Evolutionary conservation across 805 yeast species (phyloP), one percentile per base, ranked within the genome.

Genomic region (Kazachstania taianensis): DNA sequence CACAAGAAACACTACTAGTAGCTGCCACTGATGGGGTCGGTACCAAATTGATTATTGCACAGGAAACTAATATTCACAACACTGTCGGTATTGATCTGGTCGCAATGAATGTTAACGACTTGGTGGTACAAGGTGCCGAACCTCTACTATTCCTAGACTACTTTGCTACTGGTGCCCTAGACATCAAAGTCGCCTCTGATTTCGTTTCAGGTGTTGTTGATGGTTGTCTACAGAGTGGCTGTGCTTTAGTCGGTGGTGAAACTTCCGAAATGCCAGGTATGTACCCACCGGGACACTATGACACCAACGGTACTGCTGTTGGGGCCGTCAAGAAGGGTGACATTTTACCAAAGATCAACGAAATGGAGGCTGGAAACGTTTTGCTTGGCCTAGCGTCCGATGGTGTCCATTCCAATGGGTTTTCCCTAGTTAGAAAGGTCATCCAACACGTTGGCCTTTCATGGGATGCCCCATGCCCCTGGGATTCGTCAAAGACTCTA

Each of bases 21-120:
- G 96, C 92, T 41, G 97, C 98, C 41, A 92, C 99, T 32, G 99
- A 92, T 63, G 99, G 99, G 63, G 97, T 92, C 40, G 99, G 99
- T 47, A 89, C 98, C 41, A 92, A 92, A 65, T 74, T 92, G 47
- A 78, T 86, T 69, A 77, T 94, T 56, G 98, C 97, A 1, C 97
- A 92, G 66, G 75, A 75, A 45, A 70, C 87, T 64, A 68, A 79
- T 50, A 82, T 81, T 39, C 97, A 94, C 57, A 77, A 85, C 57
- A 89, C 98, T n/a, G 99, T 92, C 30, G 99, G 99, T 57, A 85
- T 92, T 49, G 99, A 92, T 63, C 72, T 92, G 44, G 99, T 92
- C 35, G 99, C 97, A 41, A 92, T 92, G 99, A 94, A 87, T 57
- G 99, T 92, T 28, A 92, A 92, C 56, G 99, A 92, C 62, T 71